A percentile compares a stretch with the other conserved stretches of the same genome.
Conservation (phyloP, 805 yeast genomes). For the Yarrowia deformans region DNA sequence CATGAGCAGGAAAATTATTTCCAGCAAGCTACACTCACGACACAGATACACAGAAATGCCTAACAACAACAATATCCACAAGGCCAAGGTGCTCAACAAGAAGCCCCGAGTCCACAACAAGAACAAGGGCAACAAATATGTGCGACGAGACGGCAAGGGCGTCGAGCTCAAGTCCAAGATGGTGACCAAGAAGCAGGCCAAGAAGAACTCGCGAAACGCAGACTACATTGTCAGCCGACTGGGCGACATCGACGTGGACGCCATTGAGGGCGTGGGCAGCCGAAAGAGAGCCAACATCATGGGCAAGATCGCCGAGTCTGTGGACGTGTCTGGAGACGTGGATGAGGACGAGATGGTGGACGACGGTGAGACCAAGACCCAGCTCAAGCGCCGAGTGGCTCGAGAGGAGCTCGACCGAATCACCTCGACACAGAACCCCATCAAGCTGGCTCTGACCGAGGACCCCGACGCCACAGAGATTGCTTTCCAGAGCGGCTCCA, state of each 20-base stretch:
- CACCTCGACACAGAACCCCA: slow-evolving; percentile 42
- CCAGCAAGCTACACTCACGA: neutral
- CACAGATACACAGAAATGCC: slow-evolving; percentile 60
- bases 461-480: slow-evolving; percentile 60
- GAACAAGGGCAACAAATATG: slow-evolving; percentile 41
- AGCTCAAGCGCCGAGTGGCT: slow-evolving; percentile 52
- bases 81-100: slow-evolving; percentile 63
- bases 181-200: slow-evolving; percentile 76
- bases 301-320: slow-evolving; percentile 55
- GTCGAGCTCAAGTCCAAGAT: slow-evolving; percentile 56
- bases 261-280: slow-evolving; percentile 35
- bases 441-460: slow-evolving; percentile 59
- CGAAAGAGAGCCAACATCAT: slow-evolving; percentile 48
- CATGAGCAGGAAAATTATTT: neutral
- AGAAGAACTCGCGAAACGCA: slow-evolving; percentile 80
- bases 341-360: slow-evolving; percentile 50
- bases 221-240: slow-evolving; percentile 70
- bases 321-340: slow-evolving; percentile 52
- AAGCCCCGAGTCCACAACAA: slow-evolving; percentile 43
- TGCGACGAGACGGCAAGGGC: slow-evolving; percentile 38
- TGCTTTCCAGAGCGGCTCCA: slow-evolving; percentile 58
- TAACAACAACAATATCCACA: slow-evolving; percentile 80
- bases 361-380: slow-evolving; percentile 42
- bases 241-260: slow-evolving; percentile 42
- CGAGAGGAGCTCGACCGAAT: slow-evolving; percentile 56